Evolutionary conservation across 805 yeast genomes (phyloP).

Genomic region (Naumovozyma baii): DNA sequence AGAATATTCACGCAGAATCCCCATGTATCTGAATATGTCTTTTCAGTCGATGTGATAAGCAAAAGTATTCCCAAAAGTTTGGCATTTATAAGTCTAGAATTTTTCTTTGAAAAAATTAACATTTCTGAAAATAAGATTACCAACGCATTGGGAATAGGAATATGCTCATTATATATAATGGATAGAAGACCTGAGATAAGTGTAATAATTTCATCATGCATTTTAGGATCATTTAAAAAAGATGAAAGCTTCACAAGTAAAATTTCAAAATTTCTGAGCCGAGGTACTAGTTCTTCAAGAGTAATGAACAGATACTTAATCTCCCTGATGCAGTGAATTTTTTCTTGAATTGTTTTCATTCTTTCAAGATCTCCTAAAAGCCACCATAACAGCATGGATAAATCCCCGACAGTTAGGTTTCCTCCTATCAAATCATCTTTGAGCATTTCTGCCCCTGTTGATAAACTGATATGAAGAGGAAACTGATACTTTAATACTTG

Average conservation of each 20-base stretch:
- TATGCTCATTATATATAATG: constrained; percentile 2
- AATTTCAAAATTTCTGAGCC: constrained; percentile 3
- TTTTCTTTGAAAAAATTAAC: constrained; percentile 2
- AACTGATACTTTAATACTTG: constrained; percentile 8
- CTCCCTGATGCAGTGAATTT: constrained; percentile 13
- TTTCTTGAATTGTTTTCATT: constrained; percentile 4
- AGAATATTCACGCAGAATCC: constrained; percentile 9
- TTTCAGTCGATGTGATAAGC: not conserved
- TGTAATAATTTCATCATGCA: constrained; percentile 12
- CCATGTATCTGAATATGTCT: constrained; percentile 5
- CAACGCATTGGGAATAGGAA: constrained; percentile 7
- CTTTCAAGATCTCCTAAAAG: constrained; percentile 14
- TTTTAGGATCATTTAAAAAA: constrained; percentile 4
- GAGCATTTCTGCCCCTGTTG: constrained; percentile 6
- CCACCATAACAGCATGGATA: constrained; percentile 12
- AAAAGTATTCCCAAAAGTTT: not conserved
- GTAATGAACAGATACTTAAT: constrained; percentile 12
- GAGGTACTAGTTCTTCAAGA: constrained; percentile 4
- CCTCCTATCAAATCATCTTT: constrained; percentile 1
- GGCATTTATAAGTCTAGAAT: not conserved
- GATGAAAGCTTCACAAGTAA: constrained; percentile 8
- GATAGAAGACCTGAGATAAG: constrained; percentile 7
- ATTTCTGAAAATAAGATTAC: constrained; percentile 11
- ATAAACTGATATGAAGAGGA: constrained; percentile 11
- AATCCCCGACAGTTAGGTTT: constrained; percentile 3